These are phyloP conservation scores for Scytalidium lignicola DNA, from an alignment of 2,329 filamentous ascomycete genomes.

Conservation along the genomic window DNA sequence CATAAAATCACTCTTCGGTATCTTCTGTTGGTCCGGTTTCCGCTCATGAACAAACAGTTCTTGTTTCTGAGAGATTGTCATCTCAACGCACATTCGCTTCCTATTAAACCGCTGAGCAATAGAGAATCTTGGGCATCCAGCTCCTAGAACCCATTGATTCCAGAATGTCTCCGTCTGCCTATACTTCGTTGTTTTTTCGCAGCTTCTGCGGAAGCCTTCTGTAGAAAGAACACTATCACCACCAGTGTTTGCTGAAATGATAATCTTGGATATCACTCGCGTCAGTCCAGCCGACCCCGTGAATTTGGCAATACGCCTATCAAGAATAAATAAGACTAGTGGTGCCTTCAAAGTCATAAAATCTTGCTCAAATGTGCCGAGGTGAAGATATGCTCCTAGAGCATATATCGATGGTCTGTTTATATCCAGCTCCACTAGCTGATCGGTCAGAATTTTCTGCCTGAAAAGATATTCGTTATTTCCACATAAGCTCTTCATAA, in stretches of 20 bases:
- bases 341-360: constrained; percentile 90
- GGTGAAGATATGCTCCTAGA: constrained; percentile 69
- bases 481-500: constrained; percentile 84
- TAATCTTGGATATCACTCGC: constrained; percentile 78
- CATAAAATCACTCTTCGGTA: constrained; percentile 74
- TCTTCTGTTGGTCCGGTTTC: constrained; percentile 40
- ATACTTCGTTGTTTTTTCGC: constrained; percentile 83
- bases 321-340: constrained; percentile 87
- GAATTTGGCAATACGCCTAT: constrained; percentile 83
- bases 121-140: constrained; percentile 83
- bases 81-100: constrained; percentile 91
- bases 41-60: constrained; percentile 42
- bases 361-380: constrained; percentile 81
- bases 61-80: constrained; percentile 75
- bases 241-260: constrained; percentile 80
- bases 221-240: constrained; percentile 67
- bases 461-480: constrained; percentile 93
- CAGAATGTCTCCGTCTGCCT: constrained; percentile 81
- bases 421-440: constrained; percentile 74
- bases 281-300: constrained; percentile 79
- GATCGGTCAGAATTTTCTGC: constrained; percentile 79
- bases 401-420: constrained; percentile 77
- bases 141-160: constrained; percentile 84
- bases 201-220: constrained; percentile 73
- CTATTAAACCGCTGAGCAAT: constrained; percentile 94